Conservation (phyloP, 2,329 filamentous ascomycete genomes). For the Cephalotrichum gorgonifer region DNA sequence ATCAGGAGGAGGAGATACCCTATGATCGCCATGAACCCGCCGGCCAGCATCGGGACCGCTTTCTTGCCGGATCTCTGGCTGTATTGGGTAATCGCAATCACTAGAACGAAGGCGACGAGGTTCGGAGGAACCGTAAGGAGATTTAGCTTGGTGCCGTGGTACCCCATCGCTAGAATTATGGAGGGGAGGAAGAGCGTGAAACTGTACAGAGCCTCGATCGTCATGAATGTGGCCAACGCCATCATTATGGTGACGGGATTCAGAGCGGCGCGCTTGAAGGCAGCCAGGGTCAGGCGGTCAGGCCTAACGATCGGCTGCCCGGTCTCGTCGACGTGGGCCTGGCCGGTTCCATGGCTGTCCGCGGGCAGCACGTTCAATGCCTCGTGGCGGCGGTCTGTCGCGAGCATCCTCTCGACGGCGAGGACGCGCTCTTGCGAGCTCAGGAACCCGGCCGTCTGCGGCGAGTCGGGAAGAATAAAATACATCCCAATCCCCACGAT, state of each 20-base stretch:
- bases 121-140: conserved; percentile 15
- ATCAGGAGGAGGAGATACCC: conserved; percentile 14
- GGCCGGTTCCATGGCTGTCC: neutral
- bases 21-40: conserved; percentile 5
- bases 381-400: conserved; percentile 5
- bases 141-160: conserved; percentile 7
- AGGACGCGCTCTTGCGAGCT: conserved; percentile 28
- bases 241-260: conserved; percentile 12
- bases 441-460: conserved; percentile 24
- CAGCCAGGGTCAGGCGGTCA: conserved; percentile 5
- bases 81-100: conserved; percentile 12
- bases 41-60: conserved; percentile 11
- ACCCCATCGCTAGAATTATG: conserved; percentile 12
- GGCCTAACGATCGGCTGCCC: neutral
- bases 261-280: conserved; percentile 9
- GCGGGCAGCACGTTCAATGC: neutral
- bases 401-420: conserved; percentile 14
- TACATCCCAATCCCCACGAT: conserved; percentile 20
- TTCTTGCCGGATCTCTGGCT: conserved; percentile 11
- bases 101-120: conserved; percentile 12
- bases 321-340: neutral
- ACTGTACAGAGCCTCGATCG: conserved; percentile 12
- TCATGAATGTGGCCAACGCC: conserved; percentile 13
- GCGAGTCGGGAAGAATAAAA: conserved; percentile 26
- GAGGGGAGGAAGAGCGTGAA: conserved; percentile 15